Base-by-base conservation (phyloP, 106 monocot genomes). In the Posidonia australis region DNA sequence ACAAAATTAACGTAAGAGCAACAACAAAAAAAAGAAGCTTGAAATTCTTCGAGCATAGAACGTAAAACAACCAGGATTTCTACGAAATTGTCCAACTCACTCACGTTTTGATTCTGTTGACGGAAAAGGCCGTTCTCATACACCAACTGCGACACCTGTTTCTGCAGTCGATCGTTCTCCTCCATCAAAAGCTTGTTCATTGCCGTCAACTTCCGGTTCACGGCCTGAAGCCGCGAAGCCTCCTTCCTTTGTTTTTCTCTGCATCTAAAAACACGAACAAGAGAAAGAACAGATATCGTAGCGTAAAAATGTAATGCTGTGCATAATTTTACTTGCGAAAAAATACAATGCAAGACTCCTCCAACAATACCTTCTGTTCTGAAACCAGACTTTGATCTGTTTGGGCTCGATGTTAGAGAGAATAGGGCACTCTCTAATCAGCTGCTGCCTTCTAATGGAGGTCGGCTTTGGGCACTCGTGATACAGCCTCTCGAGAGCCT, bases 121-220 rank as follows among this genome's bases (percentile, higher is more conserved):
- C 74, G 77, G 48, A 79, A 82, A 71, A 72, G 75, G 20, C 75
- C 72, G 45, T 80, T 87, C 68, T 83, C 83, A 53, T 78, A 80
- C 13, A 87, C 87, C 54, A 87, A 53, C 13, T 80, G 83, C 1
- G 87, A 83, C 55, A 87, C 87, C 63, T 87, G 87, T 69, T 87
- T 87, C 78, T 87, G 87, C 75, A 87, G 45, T 28, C 87, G 67
- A 51, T 83, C 83, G 19, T 87, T 87, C 76, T 87, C 87, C 70
- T 87, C 87, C 87, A 87, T 87, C 75, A 87, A 28, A 0, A 87
- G 87, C 77, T 80, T 87, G 62, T 87, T 87, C 87, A 87, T 87
- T 2, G 87, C 87, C 0, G 83, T 76, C 31, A 87, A 72, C 68
- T 87, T 87, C 67, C 87, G 17, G 41, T 87, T 87, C 51, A 87